Evolutionary conservation across 2,329 filamentous ascomycete genomes (phyloP).

Genomic region (Monosporascus sp.): DNA sequence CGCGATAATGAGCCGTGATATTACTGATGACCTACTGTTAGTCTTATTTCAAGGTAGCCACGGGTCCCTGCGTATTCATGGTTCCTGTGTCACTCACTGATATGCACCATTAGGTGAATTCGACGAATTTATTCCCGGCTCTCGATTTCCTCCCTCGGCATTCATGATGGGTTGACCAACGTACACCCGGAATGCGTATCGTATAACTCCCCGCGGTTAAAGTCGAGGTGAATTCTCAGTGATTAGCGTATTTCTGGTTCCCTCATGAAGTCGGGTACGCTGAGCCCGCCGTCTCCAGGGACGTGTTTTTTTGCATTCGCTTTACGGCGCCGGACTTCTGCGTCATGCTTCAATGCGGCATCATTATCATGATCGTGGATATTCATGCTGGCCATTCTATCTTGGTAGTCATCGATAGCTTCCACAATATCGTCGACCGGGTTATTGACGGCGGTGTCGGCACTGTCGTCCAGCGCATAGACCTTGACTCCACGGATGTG

Average conservation of each 20-base stretch:
- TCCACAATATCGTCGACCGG: conserved; percentile 29
- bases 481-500: conserved; percentile 91
- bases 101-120: too few relatives aligned
- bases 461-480: conserved; percentile 53
- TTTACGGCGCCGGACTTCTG: conserved; percentile 25
- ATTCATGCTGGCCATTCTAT: conserved; percentile 20
- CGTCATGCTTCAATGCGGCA: conserved; percentile 23
- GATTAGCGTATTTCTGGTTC: conserved; percentile 36
- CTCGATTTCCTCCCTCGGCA: too few relatives aligned
- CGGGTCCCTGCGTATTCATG: too few relatives aligned
- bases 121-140: too few relatives aligned
- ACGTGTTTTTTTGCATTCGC: conserved; percentile 21
- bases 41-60: too few relatives aligned
- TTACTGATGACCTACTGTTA: too few relatives aligned
- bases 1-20: too few relatives aligned
- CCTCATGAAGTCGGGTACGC: conserved; percentile 34
- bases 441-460: conserved; percentile 32
- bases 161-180: background rate
- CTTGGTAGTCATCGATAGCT: conserved; percentile 25
- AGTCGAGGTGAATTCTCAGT: background rate
- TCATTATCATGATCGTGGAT: conserved; percentile 29
- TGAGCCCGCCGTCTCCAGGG: conserved; percentile 29
- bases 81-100: too few relatives aligned
- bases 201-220: background rate
- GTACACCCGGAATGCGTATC: background rate